Percentiles rank a stretch among this genome's conserved stretches.
Conservation (phyloP, 1,139 yeast species). For the Hyphopichia khmerensis region DNA sequence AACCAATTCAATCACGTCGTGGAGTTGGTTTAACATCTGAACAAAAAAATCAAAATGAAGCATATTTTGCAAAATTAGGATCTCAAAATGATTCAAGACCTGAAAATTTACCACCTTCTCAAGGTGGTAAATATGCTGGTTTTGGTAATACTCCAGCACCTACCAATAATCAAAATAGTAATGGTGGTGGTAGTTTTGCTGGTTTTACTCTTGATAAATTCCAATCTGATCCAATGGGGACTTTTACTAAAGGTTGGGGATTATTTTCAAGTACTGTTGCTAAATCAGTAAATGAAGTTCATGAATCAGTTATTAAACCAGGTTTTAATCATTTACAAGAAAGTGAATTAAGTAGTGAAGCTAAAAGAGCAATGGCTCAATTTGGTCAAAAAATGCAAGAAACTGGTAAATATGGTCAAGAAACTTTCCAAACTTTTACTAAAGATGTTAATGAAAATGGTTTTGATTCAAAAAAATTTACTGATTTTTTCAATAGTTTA, state of each 20-base stretch:
- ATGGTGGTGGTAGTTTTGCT: slow-evolving; percentile 43
- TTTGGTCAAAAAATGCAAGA: slow-evolving; percentile 93
- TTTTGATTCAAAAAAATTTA: slow-evolving; percentile 48
- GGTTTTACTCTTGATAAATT: slow-evolving; percentile 70
- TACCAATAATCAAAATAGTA: slow-evolving; percentile 4
- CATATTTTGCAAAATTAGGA: slow-evolving; percentile 80
- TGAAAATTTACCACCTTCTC: slow-evolving; percentile 81
- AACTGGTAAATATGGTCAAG: slow-evolving; percentile 71
- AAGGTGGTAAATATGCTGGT: slow-evolving; percentile 91
- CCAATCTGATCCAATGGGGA: slow-evolving; percentile 85
- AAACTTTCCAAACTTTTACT: slow-evolving; percentile 65
- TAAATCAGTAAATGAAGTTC: slow-evolving; percentile 81
- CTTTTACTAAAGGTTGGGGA: slow-evolving; percentile 92
- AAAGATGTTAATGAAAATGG: slow-evolving; percentile 39
- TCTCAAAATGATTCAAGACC: slow-evolving; percentile 71
- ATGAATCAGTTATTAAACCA: slow-evolving; percentile 86
- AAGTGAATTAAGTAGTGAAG: slow-evolving; percentile 75
- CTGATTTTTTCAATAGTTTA: slow-evolving; percentile 51
- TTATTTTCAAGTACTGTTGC: slow-evolving; percentile 80
- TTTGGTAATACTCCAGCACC: slow-evolving; percentile 80
- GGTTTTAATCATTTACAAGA: slow-evolving; percentile 79
- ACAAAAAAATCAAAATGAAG: slow-evolving; percentile 68
- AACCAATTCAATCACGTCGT: slow-evolving; percentile 43
- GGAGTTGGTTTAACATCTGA: slow-evolving; percentile 34
- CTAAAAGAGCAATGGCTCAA: slow-evolving; percentile 89